A percentile compares a stretch with the other conserved stretches of the same genome.
These are phyloP conservation scores for Puccinia coronata DNA, from an alignment of 1,284 basidiomycete species.

Conservation along the genomic window DNA sequence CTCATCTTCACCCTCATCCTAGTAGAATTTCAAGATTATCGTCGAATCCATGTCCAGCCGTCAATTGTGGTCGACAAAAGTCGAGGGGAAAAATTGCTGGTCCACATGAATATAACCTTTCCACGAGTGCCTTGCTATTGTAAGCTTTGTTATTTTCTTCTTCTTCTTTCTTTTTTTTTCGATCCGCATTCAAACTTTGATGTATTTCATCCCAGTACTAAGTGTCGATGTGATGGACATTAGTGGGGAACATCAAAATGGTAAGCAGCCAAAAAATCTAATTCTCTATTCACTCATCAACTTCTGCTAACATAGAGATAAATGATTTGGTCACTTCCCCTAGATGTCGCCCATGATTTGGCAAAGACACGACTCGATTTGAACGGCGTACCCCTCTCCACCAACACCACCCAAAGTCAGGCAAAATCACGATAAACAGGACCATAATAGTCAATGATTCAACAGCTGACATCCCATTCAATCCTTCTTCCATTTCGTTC, in stretches of 20 bases:
- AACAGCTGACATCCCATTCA: background rate
- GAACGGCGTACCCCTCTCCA: constrained; percentile 66
- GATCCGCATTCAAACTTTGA: background rate
- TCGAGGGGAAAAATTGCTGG: constrained; percentile 87
- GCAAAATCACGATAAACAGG: background rate
- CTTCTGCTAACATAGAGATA: background rate
- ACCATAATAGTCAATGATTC: background rate
- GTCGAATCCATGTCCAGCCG: constrained; percentile 68
- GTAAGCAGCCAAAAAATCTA: constrained; percentile 44
- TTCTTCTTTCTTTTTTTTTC: background rate
- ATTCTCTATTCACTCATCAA: constrained; percentile 1
- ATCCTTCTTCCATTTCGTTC: background rate
- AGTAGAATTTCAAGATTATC: constrained; percentile 94
- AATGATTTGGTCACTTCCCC: background rate
- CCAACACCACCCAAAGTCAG: constrained; percentile 60
- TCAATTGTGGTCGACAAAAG: constrained; percentile 86
- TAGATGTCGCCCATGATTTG: constrained; percentile 83
- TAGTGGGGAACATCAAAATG: constrained; percentile 84
- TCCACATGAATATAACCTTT: constrained; percentile 90
- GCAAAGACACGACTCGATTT: constrained; percentile 75
- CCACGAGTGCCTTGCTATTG: constrained; percentile 95
- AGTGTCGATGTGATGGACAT: constrained; percentile 98
- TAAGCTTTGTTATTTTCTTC: constrained; percentile 58
- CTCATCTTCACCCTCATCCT: constrained; percentile 88
- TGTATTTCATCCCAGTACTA: constrained; percentile 67